These are phyloP conservation scores for Athelia psychrophila DNA, from an alignment of 1,284 basidiomycete species.

Conservation along the genomic window DNA sequence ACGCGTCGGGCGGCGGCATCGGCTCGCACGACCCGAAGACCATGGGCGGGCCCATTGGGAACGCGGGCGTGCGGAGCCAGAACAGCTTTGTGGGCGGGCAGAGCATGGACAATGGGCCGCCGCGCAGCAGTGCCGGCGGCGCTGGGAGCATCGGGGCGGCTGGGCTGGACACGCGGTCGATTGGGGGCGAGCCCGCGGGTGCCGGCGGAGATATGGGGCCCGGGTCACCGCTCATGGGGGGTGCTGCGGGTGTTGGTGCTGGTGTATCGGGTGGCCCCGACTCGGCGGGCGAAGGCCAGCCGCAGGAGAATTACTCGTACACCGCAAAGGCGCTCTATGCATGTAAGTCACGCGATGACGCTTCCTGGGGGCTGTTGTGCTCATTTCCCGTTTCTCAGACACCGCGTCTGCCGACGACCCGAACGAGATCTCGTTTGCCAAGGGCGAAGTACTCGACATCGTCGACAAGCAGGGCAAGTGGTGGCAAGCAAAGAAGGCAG, in stretches of 20 bases:
- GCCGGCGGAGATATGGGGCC: constrained; percentile 48
- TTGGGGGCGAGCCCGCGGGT: constrained; percentile 24
- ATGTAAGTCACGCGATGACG: constrained; percentile 51
- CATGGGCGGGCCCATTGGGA: constrained; percentile 29
- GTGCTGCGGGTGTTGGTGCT: constrained; percentile 53
- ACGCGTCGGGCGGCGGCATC: constrained; percentile 61
- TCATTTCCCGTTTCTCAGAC: constrained; percentile 48
- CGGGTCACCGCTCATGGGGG: constrained; percentile 61
- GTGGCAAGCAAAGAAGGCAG: constrained; percentile 91
- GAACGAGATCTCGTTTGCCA: constrained; percentile 92
- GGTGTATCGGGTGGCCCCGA: constrained; percentile 27
- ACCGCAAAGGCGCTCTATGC: constrained; percentile 88
- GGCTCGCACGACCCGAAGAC: constrained; percentile 59
- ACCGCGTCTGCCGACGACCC: constrained; percentile 92
- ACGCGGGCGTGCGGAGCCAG: constrained; percentile 52
- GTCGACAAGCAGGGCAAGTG: constrained; percentile 93
- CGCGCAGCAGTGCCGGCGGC: constrained; percentile 45
- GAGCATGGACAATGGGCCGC: constrained; percentile 27
- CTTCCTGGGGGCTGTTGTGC: constrained; percentile 4
- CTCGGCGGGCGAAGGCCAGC: constrained; percentile 19
- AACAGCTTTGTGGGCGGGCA: constrained; percentile 50
- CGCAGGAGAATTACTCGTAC: constrained; percentile 50
- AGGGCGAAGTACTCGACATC: constrained; percentile 94
- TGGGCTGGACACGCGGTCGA: constrained; percentile 40
- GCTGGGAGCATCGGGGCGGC: constrained; percentile 40